Evolutionary conservation across 176 grass and related monocot genomes (phyloP).

Genomic region (Areca catechu): DNA sequence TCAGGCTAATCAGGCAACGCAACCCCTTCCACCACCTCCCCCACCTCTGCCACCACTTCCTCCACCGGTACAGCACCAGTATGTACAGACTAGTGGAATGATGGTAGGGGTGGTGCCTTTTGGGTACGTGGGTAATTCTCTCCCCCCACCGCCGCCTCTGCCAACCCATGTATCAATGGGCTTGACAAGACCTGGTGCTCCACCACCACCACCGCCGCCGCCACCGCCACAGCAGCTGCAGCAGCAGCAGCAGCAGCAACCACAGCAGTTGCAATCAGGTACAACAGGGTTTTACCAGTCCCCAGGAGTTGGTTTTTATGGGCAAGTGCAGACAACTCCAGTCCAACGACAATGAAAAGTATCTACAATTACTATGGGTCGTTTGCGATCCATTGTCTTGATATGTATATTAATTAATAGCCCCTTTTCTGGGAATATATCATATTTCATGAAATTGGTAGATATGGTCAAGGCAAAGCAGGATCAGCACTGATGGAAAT

Average conservation of each 20-base stretch:
- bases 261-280: constrained; percentile 19
- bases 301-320: constrained; percentile 58
- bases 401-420: constrained; percentile 61
- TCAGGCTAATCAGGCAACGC: constrained; percentile 27
- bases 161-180: constrained; percentile 24
- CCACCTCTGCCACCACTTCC: constrained; percentile 44
- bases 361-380: not conserved
- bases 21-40: constrained; percentile 43
- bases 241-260: constrained; percentile 21
- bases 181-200: constrained; percentile 29
- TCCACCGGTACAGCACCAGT: constrained; percentile 41
- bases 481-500: constrained; percentile 19
- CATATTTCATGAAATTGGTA: not conserved
- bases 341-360: constrained; percentile 54
- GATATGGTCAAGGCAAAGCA: constrained; percentile 18
- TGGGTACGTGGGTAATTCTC: constrained; percentile 32
- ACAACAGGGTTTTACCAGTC: constrained; percentile 54
- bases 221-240: not conserved
- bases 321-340: constrained; percentile 53
- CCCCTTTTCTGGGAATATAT: no score
- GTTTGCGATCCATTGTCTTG: constrained; percentile 26
- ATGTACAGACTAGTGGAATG: constrained; percentile 39
- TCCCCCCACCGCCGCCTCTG: constrained; percentile 49
- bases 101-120: constrained; percentile 40
- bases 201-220: constrained; percentile 10